Evolutionary conservation across 106 monocot genomes (phyloP), one percentile per base, ranked within the genome.

Genomic region (Xerophyta viscosa): DNA sequence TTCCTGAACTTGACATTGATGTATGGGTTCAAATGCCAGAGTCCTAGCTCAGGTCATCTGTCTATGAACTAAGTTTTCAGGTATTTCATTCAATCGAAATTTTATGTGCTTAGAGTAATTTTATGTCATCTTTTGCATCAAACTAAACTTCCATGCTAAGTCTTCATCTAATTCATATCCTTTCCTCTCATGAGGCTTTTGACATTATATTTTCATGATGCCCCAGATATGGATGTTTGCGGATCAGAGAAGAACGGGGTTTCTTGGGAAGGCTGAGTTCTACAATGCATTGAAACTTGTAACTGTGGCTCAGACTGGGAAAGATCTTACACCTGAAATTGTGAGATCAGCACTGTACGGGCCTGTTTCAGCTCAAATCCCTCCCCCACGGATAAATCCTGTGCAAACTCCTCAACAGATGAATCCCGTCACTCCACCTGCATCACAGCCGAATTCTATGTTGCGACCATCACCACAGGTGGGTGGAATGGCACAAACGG

Each of bases 191-290:
- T 39, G 2, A 8, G 10, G 39, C 39, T 8, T 39, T 39, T n/a
- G n/a, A n/a, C n/a, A n/a, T n/a, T 41, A 58, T 13, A 9, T 46
- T 69, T 12, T 59, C 18, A 24, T 64, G 31, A 8, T 37, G 5
- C 24, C 60, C 68, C 78, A 98, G 96, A 79, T 98, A 71, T 98
- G 96, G 96, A 79, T 47, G 42, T 51, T 77, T 56, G 75, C 89
- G 44, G 89, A 89, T 80, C 75, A 60, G 42, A 86, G 55, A 8
- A 63, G 70, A 36, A 71, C 69, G 47, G 74, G 79, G 69, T 89
- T 76, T 43, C 96, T 98, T 63, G 81, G 66, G 12, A 84, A 89
- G 8, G 63, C 66, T 33, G 89, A 98, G 39, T 98, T 98, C 65
- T 86, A 76, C 48, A 98, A 86, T 72, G 81, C 78, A 47, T 59